These are phyloP conservation scores for Penicillium sp. DNA, from an alignment of 2,329 filamentous ascomycete genomes.

Conservation along the genomic window DNA sequence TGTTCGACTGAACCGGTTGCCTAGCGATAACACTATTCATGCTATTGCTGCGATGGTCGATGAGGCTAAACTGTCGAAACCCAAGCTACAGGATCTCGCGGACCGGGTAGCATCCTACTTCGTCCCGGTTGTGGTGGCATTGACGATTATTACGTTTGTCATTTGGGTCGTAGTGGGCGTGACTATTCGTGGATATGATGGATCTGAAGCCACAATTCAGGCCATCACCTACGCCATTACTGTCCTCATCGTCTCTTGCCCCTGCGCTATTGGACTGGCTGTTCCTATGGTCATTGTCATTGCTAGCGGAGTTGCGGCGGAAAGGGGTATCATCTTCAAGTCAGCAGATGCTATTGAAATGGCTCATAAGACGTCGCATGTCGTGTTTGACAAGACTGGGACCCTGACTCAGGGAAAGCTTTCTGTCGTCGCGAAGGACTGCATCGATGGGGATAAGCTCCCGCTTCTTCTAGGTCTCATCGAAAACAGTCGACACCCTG, in stretches of 20 bases:
- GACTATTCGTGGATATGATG: conserved; percentile 33
- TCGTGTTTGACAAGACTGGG: conserved; percentile 80
- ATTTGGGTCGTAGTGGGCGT: conserved; percentile 65
- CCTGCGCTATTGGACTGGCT: conserved; percentile 73
- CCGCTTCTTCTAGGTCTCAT: no score
- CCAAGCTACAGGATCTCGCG: conserved; percentile 66
- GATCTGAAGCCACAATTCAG: conserved; percentile 52
- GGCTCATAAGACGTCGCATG: conserved; percentile 61
- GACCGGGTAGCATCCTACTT: conserved; percentile 69
- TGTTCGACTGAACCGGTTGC: conserved; percentile 50
- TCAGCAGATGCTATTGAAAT: conserved; percentile 64
- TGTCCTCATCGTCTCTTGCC: conserved; percentile 73
- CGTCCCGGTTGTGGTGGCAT: conserved; percentile 61
- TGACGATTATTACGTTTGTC: conserved; percentile 62
- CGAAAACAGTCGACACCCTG: no score
- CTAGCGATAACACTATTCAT: conserved; percentile 70
- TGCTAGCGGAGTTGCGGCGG: conserved; percentile 65
- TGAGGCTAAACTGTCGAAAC: conserved; percentile 67
- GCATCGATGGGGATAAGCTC: no score
- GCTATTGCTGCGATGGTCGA: conserved; percentile 71
- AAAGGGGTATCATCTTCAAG: conserved; percentile 70
- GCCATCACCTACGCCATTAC: conserved; percentile 73
- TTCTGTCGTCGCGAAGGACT: no score
- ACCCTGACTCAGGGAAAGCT: conserved; percentile 58
- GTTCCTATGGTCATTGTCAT: conserved; percentile 79